Percentiles rank a stretch among this genome's conserved stretches.
These are phyloP conservation scores for Annulohypoxylon moriforme DNA, from an alignment of 495 filamentous ascomycete genomes.

Conservation along the genomic window DNA sequence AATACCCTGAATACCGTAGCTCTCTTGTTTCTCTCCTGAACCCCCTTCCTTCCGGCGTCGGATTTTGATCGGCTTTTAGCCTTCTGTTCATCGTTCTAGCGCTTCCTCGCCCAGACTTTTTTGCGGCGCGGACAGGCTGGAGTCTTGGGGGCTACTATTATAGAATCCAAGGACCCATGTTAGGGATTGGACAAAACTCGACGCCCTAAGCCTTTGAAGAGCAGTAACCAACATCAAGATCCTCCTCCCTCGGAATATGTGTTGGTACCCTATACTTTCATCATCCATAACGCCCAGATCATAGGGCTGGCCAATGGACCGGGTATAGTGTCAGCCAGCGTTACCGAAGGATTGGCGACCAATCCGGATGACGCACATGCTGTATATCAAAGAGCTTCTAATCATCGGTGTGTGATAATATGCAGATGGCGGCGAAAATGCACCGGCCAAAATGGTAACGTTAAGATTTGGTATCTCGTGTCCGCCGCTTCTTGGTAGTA, in stretches of 20 bases:
- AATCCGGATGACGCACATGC: conserved; percentile 40
- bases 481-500: conserved; percentile 3
- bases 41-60: conserved; percentile 15
- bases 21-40: neutral
- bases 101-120: conserved; percentile 18
- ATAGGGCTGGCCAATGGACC: conserved; percentile 44
- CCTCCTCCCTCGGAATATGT: conserved; percentile 10
- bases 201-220: conserved; percentile 24
- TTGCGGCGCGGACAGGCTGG: conserved; percentile 19
- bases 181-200: conserved; percentile 5
- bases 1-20: conserved; percentile 16
- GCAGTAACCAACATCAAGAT: conserved; percentile 37
- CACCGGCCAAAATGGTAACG: neutral
- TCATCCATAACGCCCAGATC: conserved; percentile 30
- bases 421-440: conserved; percentile 9
- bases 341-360: conserved; percentile 34
- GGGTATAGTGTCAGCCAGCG: conserved; percentile 32
- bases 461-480: neutral
- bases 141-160: conserved; percentile 36
- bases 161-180: conserved; percentile 26
- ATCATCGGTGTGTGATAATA: conserved; percentile 14
- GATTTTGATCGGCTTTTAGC: conserved; percentile 15
- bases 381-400: conserved; percentile 20
- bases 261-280: conserved; percentile 1
- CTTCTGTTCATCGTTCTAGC: conserved; percentile 10